A percentile compares a stretch with the other conserved stretches of the same genome.
Evolutionary conservation across 306 rosid species (phyloP).

Genomic region (Trifolium dubium): DNA sequence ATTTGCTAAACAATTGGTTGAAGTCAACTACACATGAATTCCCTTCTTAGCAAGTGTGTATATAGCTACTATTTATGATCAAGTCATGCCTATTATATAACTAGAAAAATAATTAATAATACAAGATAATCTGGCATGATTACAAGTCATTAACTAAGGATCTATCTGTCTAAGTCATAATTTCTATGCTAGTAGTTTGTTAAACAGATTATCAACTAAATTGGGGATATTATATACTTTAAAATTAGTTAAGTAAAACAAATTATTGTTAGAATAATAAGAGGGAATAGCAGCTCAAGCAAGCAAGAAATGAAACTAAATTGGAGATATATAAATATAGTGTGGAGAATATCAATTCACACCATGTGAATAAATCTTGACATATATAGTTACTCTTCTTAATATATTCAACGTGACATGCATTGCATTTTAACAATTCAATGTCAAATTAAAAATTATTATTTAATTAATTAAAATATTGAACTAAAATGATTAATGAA

Average conservation of each 20-base stretch:
- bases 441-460: background rate
- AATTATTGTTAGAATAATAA: background rate
- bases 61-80: slow-evolving; percentile 18
- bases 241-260: slow-evolving; percentile 29
- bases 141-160: slow-evolving; percentile 34
- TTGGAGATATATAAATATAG: background rate
- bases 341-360: background rate
- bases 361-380: background rate
- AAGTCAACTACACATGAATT: slow-evolving; percentile 69
- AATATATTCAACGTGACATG: background rate
- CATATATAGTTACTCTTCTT: background rate
- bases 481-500: too few relatives aligned
- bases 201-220: slow-evolving; percentile 14
- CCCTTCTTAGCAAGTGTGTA: slow-evolving; percentile 38
- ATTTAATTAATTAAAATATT: background rate
- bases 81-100: slow-evolving; percentile 18
- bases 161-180: slow-evolving; percentile 33
- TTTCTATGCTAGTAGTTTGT: background rate
- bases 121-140: slow-evolving; percentile 39
- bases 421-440: background rate
- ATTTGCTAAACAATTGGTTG: slow-evolving; percentile 48
- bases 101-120: slow-evolving; percentile 7
- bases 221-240: background rate
- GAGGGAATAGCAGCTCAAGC: background rate
- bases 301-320: slow-evolving; percentile 35